Evolutionary conservation across 768 basidiomycete species (phyloP).

Genomic region (Flagelloscypha sp.): DNA sequence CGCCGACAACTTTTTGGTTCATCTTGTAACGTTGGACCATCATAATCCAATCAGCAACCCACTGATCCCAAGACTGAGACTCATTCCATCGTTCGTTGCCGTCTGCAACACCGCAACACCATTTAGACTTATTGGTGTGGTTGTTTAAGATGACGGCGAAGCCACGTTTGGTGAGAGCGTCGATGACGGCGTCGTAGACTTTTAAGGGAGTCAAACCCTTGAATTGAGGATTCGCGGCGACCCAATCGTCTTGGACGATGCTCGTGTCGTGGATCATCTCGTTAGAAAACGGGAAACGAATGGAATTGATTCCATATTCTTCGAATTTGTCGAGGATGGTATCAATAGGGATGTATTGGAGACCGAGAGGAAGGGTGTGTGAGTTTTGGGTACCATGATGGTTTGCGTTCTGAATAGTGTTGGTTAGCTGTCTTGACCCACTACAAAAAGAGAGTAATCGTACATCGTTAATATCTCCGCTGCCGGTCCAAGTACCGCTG

Average conservation of each 20-base stretch:
- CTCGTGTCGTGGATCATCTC: slow-evolving; percentile 11
- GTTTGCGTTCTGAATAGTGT: too few relatives aligned
- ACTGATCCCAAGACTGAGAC: slow-evolving; percentile 6
- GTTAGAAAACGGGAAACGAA: slow-evolving; percentile 11
- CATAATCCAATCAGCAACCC: slow-evolving; percentile 10
- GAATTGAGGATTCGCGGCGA: slow-evolving; percentile 14
- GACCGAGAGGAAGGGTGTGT: slow-evolving; percentile 12
- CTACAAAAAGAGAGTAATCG: too few relatives aligned
- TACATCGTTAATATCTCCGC: slow-evolving; percentile 10
- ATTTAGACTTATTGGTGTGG: slow-evolving; percentile 7
- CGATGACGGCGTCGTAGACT: slow-evolving; percentile 11
- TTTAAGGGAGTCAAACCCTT: slow-evolving; percentile 9
- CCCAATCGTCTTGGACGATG: slow-evolving; percentile 5
- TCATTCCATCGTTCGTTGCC: slow-evolving; percentile 13
- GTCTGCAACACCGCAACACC: slow-evolving; percentile 13
- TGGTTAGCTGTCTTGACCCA: too few relatives aligned
- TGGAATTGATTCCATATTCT: slow-evolving; percentile 9
- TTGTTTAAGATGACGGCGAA: slow-evolving; percentile 13
- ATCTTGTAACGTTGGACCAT: slow-evolving; percentile 8
- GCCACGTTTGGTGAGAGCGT: slow-evolving; percentile 10
- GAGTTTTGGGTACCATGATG: slow-evolving; percentile 8
- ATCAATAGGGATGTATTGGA: slow-evolving; percentile 13
- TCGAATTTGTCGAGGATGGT: slow-evolving; percentile 12
- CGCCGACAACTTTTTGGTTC: slow-evolving; percentile 8
- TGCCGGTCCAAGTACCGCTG: slow-evolving; percentile 9